Evolutionary conservation across 2,329 filamentous ascomycete species (phyloP), one percentile per base, ranked within the genome.

Genomic region (Trichophyton benhamiae): DNA sequence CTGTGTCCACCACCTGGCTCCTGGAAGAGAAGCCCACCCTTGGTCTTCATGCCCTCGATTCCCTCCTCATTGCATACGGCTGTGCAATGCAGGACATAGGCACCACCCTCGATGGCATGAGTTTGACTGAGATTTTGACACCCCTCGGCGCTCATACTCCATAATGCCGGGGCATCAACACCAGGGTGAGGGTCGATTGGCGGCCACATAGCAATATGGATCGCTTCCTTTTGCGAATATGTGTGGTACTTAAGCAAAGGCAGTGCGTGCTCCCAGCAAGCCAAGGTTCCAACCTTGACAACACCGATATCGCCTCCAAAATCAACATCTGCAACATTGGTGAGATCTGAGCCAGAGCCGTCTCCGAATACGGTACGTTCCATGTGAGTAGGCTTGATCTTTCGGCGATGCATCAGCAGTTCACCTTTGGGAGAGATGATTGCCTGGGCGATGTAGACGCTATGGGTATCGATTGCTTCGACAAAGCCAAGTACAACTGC

Each of bases 51-150:
- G 1, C 62, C 59, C 2, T 77, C 66, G 11, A 81, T 74, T 0
- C 77, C 81, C 13, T 72, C 67, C 5, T 78, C 65, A 0, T 72
- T 75, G 58, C 82, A 72, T 2, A 84, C 74, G 0, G 76, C 69
- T 0, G 80, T 82, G 57, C 72, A 72, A 64, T 82, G 80, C 2
- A 84, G 74, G 0, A 85, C 82, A 63, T 80, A 85, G 0, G 79
- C 70, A 7, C 75, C 73, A 1, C 79, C 77, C 67, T 86, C 83
- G 7, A 85, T 78, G 0, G 83, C 82, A 65, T 84, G 83, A 0
- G 78, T 76, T 63, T 79, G 79, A 0, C 80, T 78, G 0, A 83
- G 71, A 61, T 41, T 44, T 17, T 58, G 55, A 27, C 74, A 77
- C 3, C 69, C 72, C 41, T 72, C 70, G 8, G 61, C 66, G 0